These are phyloP conservation scores for Aspergillus floridensis DNA, from an alignment of 2,329 filamentous ascomycete genomes.

Conservation along the genomic window DNA sequence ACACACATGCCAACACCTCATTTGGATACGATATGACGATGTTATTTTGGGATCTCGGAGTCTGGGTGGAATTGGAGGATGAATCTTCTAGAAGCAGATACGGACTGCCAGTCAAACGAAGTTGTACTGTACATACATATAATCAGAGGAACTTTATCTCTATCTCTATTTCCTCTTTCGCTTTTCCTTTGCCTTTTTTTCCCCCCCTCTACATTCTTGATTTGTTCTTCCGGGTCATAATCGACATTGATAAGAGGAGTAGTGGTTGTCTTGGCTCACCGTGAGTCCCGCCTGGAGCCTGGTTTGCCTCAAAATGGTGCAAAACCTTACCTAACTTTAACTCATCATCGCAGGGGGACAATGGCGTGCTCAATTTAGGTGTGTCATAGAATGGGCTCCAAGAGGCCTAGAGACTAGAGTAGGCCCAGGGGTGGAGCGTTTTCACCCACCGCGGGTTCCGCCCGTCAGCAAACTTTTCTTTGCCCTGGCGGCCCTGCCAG, in stretches of 20 bases:
- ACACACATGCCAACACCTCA: conserved; percentile 20
- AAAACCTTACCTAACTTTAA: conserved; percentile 8
- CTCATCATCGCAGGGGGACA: conserved; percentile 3
- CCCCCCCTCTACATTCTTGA: too few species aligned
- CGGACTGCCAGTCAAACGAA: conserved; percentile 16
- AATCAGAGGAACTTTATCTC: conserved; percentile 13
- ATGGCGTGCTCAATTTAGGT: conserved; percentile 31
- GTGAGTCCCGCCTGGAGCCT: background rate
- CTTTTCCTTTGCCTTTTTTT: background rate
- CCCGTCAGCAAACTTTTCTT: conserved; percentile 2
- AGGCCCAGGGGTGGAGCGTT: conserved; percentile 6
- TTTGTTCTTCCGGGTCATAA: background rate
- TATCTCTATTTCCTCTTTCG: conserved; percentile 6
- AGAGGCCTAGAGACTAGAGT: conserved; percentile 6
- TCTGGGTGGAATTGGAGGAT: conserved; percentile 13
- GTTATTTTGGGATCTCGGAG: conserved; percentile 19
- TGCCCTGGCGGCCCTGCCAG: background rate
- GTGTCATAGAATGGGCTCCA: conserved; percentile 20
- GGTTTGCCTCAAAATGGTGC: background rate
- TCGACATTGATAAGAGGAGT: background rate
- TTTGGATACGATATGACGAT: conserved; percentile 18
- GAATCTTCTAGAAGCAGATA: conserved; percentile 19
- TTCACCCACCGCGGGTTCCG: conserved; percentile 9
- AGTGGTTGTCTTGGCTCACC: background rate
- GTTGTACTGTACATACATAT: conserved; percentile 24